phyloP scores from a whole-genome alignment of 2,329 filamentous ascomycete genomes.

The Phyllosticta ampelicida region DNA sequence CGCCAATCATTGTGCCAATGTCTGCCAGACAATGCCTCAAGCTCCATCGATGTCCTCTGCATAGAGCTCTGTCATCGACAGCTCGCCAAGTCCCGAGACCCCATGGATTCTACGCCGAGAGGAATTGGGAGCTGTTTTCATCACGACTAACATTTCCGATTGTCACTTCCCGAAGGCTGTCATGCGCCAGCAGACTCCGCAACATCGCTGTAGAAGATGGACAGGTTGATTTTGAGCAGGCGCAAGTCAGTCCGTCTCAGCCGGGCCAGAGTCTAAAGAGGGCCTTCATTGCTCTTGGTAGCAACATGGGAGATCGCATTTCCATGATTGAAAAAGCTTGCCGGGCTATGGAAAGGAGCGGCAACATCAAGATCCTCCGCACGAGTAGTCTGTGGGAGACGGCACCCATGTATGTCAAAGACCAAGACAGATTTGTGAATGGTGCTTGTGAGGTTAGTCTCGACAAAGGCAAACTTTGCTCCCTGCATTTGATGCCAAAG shows the following conservation, averaged over 20 bases:
- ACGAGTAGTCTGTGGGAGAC: constrained; percentile 93
- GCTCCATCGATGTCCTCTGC: not conserved
- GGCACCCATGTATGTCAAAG: constrained; percentile 87
- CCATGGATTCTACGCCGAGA: not conserved
- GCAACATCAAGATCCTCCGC: constrained; percentile 60
- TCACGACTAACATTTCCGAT: not conserved
- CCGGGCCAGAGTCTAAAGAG: constrained; percentile 12
- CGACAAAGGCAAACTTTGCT: constrained; percentile 12
- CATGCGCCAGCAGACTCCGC: not conserved
- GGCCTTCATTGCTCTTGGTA: constrained; percentile 81
- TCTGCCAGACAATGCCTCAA: not conserved
- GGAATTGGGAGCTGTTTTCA: not conserved
- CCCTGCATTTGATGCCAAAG: not conserved
- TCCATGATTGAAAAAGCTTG: constrained; percentile 78
- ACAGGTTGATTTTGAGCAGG: not conserved
- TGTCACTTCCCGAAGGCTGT: not conserved
- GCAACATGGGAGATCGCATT: constrained; percentile 81
- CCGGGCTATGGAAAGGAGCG: constrained; percentile 55
- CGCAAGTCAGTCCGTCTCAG: not conserved
- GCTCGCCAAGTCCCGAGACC: not conserved
- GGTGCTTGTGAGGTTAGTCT: constrained; percentile 73
- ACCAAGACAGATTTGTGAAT: constrained; percentile 84
- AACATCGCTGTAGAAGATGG: not conserved
- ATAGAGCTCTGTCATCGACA: not conserved
- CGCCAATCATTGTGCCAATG: not conserved